Conservation (phyloP, 495 filamentous ascomycete genomes). For the Hypoxylon intermedium region DNA sequence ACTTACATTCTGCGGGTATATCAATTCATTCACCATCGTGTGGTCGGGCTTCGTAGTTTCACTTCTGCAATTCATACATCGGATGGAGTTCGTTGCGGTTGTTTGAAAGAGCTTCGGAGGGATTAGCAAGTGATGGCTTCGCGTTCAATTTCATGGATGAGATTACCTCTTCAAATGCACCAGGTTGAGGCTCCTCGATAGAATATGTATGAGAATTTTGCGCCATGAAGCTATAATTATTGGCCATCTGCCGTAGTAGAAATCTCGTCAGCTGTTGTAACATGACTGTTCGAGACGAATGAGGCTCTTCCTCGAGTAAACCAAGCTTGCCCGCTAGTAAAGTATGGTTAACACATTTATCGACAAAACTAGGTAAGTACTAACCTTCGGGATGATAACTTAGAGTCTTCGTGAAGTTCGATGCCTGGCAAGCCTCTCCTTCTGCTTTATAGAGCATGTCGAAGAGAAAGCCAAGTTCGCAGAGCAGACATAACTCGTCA, state of each 20-base stretch:
- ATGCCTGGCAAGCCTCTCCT: constrained; percentile 94
- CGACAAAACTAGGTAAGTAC: neutral
- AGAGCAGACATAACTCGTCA: constrained; percentile 82
- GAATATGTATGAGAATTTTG: constrained; percentile 52
- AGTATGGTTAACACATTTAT: constrained; percentile 18
- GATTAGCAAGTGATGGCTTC: neutral
- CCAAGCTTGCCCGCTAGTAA: constrained; percentile 67
- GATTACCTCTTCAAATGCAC: constrained; percentile 41
- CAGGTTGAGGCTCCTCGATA: constrained; percentile 15
- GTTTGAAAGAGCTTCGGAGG: constrained; percentile 47
- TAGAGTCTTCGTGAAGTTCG: constrained; percentile 90
- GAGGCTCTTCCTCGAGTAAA: constrained; percentile 82
- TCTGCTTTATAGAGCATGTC: constrained; percentile 98
- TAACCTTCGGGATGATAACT: constrained; percentile 74
- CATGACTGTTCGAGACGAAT: constrained; percentile 71
- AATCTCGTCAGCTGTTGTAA: constrained; percentile 81
- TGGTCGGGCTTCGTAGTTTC: constrained; percentile 73
- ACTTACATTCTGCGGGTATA: constrained; percentile 72
- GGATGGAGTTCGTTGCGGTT: constrained; percentile 62
- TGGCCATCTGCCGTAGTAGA: constrained; percentile 72
- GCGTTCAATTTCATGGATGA: neutral
- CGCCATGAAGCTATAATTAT: constrained; percentile 70
- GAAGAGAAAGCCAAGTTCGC: constrained; percentile 93
- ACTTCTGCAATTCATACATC: constrained; percentile 81
- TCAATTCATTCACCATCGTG: constrained; percentile 79